Base-by-base conservation (phyloP, 148 eudicot genomes). In the Silene uniflora region DNA sequence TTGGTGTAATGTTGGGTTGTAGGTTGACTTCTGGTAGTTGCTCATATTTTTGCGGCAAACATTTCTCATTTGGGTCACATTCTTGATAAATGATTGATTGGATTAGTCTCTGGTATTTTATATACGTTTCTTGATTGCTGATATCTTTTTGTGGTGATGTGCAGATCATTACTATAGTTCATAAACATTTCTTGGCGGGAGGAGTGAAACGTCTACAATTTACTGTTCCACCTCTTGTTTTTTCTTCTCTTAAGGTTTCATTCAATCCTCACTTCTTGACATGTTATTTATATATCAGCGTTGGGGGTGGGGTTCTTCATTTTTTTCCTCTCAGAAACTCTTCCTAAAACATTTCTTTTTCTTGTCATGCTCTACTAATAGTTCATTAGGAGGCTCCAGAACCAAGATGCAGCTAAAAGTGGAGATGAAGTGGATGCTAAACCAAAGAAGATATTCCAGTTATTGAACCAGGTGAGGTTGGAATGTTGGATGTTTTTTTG, bases 141-240 rank as follows among this genome's bases (percentile, higher is more conserved):
- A 66, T 74, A 61, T 67, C 49, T 73, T 70, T 61, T 71, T 32
- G 73, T 25, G 82, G 32, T 81, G 73, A 62, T n/a, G 80, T 81
- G 73, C 97, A 95, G 99, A 88, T 95, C 73, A 89, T 95, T 77
- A 78, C 74, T 76, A 86, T 88, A 54, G 97, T 95, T 81, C 87
- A 76, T 85, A 90, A 88, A 81, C 97, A 95, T 81, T 87, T 95
- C 72, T 76, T 89, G 83, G 80, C 89, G 22, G 99, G 99, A 73
- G 99, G 99, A 65, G 82, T 86, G 62, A 92, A 86, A 88, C 89
- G 99, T 78, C 92, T 95, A 73, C 81, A 86, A 66, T 87, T 79
- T 81, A 92, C 99, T 23, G 89, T 92, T 56, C 97, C 99, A 66
- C 91, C 99, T 27, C 91, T 95, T 76, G 89, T 92, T 25, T 92